Percentiles rank a stretch among this genome's conserved stretches.
Conservation (phyloP, 1,284 basidiomycete species). For the Hemileia vastatrix region DNA sequence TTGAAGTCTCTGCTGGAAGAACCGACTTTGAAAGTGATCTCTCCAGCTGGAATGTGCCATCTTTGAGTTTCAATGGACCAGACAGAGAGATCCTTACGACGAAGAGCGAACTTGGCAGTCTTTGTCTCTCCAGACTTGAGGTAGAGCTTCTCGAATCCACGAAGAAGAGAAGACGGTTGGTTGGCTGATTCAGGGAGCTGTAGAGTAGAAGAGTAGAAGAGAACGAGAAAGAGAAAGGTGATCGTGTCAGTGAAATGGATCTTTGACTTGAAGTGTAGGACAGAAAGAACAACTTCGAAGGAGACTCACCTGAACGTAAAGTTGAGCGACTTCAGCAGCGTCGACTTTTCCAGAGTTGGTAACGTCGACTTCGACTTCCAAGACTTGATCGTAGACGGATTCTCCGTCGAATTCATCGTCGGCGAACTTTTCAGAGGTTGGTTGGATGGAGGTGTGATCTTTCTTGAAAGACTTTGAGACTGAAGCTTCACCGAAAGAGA, state of each 20-base stretch:
- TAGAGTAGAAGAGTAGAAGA: neutral
- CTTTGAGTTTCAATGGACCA: conserved; percentile 26
- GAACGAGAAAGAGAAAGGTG: neutral
- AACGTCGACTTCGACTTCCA: conserved; percentile 44
- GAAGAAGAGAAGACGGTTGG: conserved; percentile 25
- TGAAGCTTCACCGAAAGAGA: conserved; percentile 46
- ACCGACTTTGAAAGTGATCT: conserved; percentile 25
- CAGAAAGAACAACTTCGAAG: too few species aligned
- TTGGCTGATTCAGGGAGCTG: neutral
- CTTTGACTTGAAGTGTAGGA: too few species aligned
- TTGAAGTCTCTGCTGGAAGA: neutral
- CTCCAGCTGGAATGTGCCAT: conserved; percentile 27
- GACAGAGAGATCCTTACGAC: conserved; percentile 27
- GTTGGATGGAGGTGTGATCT: conserved; percentile 43
- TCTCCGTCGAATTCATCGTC: too few species aligned
- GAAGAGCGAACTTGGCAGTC: conserved; percentile 26
- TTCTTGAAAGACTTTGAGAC: conserved; percentile 30
- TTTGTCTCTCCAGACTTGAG: conserved; percentile 28
- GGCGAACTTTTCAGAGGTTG: conserved; percentile 46
- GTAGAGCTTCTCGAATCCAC: conserved; percentile 30
- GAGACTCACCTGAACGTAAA: too few species aligned
- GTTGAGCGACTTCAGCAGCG: conserved; percentile 48
- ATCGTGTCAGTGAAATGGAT: too few species aligned
- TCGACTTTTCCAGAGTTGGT: conserved; percentile 46
- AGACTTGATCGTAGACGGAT: conserved; percentile 27